Evolutionary conservation across 306 rosid genomes (phyloP), one percentile per base, ranked within the genome.

Genomic region (Cyclanthera cordifolia): DNA sequence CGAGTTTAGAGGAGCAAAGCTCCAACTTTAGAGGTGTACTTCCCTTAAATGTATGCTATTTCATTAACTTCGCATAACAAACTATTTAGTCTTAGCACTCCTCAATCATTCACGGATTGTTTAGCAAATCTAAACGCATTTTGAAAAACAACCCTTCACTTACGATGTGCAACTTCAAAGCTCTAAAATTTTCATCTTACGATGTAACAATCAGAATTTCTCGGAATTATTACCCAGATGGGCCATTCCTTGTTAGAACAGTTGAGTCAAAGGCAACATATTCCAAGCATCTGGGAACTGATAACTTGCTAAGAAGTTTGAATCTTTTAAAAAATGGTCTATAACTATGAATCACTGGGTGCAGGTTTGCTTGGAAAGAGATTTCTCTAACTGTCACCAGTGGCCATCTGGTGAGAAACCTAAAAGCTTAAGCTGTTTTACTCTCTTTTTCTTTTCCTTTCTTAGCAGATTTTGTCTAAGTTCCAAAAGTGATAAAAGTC

Each of bases 281-380:
- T 0, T 39, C 12, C 71, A 67, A 50, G 25, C 43, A 64, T 41
- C 30, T 64, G 34, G 32, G 52, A 43, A 43, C 12, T 39, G 28
- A 20, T 39, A 32, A 32, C 24, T 14, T 59, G n/a, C 8, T 3
- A n/a, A 32, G 17, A 59, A 59, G 67, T 32, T 59, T 15, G 8
- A 58, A n/a, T 10, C 25, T 34, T 59, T 34, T 32, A 12, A 6
- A 64, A 64, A 64, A 23, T 43, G 30, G 30, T 45, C 46, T 24
- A 12, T 54, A 66, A 43, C 28, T 21, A 23, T 34, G 3, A 43
- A 20, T 15, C 21, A 66, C 28, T 52, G 46, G 4, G 16, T 70
- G 74, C 34, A 90, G 96, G 24, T 90, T 89, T 70, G 96, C 88
- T 28, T 88, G 96, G 74, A 90, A 93, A 78, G 96, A 93, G 91